Evolutionary conservation across 2,329 filamentous ascomycete species (phyloP).

Genomic region (Trichoderma cornu-damae): DNA sequence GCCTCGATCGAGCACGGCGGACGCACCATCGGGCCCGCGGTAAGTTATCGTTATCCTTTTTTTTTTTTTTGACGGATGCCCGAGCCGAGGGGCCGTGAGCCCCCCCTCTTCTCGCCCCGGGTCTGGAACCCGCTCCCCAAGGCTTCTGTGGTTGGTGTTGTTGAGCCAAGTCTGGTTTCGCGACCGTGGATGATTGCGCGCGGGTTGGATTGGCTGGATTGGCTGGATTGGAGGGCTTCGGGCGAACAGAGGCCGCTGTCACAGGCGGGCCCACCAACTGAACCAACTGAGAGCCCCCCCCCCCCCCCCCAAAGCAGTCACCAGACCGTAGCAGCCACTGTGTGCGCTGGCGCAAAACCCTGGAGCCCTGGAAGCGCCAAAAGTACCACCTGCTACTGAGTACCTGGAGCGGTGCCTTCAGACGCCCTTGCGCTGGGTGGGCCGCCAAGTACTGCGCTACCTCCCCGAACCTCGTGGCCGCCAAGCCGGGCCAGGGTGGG

Average conservation of each 20-base stretch:
- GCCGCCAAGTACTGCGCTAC: neutral
- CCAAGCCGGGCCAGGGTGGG: constrained; percentile 8
- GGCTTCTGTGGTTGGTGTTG: neutral
- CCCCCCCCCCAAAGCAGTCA: too few species aligned
- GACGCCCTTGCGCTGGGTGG: neutral
- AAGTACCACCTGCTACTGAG: neutral
- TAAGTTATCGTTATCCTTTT: too few species aligned
- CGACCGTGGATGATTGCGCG: neutral
- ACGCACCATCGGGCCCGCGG: too few species aligned
- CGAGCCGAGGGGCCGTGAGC: neutral
- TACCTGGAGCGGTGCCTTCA: neutral
- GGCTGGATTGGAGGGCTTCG: neutral
- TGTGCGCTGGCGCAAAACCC: constrained; percentile 2
- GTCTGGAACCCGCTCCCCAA: neutral
- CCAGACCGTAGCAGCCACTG: constrained; percentile 12
- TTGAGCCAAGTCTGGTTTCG: neutral
- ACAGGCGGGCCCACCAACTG: constrained; percentile 9
- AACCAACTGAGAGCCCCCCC: constrained; percentile 1
- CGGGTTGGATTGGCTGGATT: neutral
- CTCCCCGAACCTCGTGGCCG: neutral
- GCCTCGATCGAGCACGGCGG: neutral
- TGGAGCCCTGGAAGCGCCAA: neutral
- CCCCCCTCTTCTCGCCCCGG: neutral
- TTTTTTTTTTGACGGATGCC: too few species aligned
- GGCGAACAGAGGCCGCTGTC: neutral